Conservation (phyloP, 1,284 basidiomycete genomes). For the Ceratobasidium sp. region DNA sequence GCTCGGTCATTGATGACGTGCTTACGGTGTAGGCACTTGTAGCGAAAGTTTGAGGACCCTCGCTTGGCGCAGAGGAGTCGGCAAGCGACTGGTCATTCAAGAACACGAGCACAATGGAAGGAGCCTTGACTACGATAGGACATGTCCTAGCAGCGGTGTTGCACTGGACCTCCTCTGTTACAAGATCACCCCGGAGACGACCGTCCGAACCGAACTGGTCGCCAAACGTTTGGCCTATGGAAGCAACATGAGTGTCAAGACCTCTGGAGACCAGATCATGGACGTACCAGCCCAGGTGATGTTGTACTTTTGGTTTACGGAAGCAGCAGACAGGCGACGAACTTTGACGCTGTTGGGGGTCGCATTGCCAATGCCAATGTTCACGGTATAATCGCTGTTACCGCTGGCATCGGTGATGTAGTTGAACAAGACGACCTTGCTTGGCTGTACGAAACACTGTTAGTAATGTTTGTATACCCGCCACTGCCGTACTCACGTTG, state of each 20-base stretch:
- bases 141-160: slow-evolving; percentile 63
- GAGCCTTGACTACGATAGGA: slow-evolving; percentile 71
- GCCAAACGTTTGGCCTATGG: slow-evolving; percentile 70
- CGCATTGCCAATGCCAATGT: slow-evolving; percentile 60
- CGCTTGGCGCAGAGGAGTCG: slow-evolving; percentile 55
- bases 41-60: slow-evolving; percentile 44
- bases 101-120: slow-evolving; percentile 78
- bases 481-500: slow-evolving; percentile 45
- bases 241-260: slow-evolving; percentile 50
- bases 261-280: slow-evolving; percentile 50
- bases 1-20: slow-evolving; percentile 55
- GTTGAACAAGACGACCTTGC: slow-evolving; percentile 74
- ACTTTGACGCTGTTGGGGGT: slow-evolving; percentile 63
- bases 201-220: slow-evolving; percentile 71
- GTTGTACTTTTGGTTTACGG: slow-evolving; percentile 71
- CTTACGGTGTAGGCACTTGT: slow-evolving; percentile 63
- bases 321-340: slow-evolving; percentile 62
- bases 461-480: slow-evolving; percentile 51
- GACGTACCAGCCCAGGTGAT: slow-evolving; percentile 71
- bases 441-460: slow-evolving; percentile 53
- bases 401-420: slow-evolving; percentile 67
- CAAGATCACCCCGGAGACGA: slow-evolving; percentile 63
- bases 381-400: slow-evolving; percentile 63
- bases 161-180: slow-evolving; percentile 67
- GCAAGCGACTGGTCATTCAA: slow-evolving; percentile 62